These are phyloP conservation scores for Rhytidiadelphus loreus DNA, from an alignment of 225 moss, liverwort and hornwort species.

Conservation along the genomic window DNA sequence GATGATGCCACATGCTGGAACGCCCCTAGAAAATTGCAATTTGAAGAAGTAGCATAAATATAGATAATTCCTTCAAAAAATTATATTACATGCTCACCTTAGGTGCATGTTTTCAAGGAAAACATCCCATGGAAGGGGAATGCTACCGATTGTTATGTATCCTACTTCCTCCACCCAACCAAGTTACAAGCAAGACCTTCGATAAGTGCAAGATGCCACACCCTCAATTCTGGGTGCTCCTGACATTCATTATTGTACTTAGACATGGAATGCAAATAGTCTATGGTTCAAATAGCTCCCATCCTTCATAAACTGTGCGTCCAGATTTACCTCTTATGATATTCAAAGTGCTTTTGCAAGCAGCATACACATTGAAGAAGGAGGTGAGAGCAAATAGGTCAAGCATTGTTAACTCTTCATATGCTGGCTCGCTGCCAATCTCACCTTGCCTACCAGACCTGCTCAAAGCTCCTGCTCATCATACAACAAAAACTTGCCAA, in stretches of 20 bases:
- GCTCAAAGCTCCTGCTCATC: constrained; percentile 6
- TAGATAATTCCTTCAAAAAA: neutral
- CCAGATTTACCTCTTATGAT: constrained; percentile 33
- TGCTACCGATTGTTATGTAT: neutral
- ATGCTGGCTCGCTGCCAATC: constrained; percentile 1
- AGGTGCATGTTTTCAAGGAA: neutral
- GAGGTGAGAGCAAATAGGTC: constrained; percentile 33
- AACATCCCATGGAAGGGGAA: neutral
- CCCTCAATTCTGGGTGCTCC: neutral
- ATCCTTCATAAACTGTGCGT: constrained; percentile 44
- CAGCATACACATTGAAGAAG: constrained; percentile 49
- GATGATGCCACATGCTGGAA: neutral
- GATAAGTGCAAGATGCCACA: neutral
- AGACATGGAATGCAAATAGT: neutral
- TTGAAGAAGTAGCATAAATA: neutral
- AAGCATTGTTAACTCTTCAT: constrained; percentile 30
- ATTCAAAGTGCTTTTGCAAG: constrained; percentile 45
- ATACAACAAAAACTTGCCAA: neutral
- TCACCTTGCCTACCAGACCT: constrained; percentile 10
- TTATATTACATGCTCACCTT: neutral
- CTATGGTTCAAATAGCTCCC: constrained; percentile 32
- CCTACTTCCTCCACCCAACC: neutral
- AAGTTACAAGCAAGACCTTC: neutral
- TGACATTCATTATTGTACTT: neutral
- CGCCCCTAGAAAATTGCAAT: neutral